phyloP scores from a whole-genome alignment of 805 yeast species.

The Sugiyamaella floridensis region DNA sequence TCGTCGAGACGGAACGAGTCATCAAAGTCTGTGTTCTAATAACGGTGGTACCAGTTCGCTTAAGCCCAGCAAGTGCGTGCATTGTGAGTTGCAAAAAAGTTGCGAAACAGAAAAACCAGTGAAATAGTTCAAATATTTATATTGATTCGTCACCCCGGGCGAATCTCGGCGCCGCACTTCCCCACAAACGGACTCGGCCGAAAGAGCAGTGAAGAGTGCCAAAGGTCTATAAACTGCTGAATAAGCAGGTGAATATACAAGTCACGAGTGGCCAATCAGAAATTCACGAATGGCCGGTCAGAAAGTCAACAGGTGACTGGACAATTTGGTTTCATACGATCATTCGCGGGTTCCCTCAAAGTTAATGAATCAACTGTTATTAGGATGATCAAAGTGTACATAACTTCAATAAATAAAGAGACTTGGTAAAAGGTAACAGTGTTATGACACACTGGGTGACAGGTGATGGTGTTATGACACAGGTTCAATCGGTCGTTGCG shows the following conservation, averaged over 20 bases:
- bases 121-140: no score
- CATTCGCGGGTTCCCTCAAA: no score
- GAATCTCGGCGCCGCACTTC: not conserved
- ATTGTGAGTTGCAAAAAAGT: not conserved
- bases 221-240: not conserved
- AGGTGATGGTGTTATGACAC: no score
- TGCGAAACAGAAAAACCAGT: not conserved
- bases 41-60: not conserved
- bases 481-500: no score
- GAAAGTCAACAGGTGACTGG: no score
- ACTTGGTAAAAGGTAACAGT: no score
- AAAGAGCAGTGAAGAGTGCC: no score
- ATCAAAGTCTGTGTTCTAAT: not conserved
- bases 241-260: not conserved
- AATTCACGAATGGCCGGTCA: not conserved
- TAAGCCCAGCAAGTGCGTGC: not conserved
- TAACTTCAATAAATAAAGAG: no score
- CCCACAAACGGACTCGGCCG: not conserved
- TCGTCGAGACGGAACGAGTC: slow-evolving; percentile 14
- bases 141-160: not conserved
- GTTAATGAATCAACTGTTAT: not conserved
- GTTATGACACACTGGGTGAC: no score
- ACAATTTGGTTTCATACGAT: no score
- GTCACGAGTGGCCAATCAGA: not conserved
- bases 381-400: no score